Conservation (phyloP, 345 rosid species). For the Microcos paniculata region DNA sequence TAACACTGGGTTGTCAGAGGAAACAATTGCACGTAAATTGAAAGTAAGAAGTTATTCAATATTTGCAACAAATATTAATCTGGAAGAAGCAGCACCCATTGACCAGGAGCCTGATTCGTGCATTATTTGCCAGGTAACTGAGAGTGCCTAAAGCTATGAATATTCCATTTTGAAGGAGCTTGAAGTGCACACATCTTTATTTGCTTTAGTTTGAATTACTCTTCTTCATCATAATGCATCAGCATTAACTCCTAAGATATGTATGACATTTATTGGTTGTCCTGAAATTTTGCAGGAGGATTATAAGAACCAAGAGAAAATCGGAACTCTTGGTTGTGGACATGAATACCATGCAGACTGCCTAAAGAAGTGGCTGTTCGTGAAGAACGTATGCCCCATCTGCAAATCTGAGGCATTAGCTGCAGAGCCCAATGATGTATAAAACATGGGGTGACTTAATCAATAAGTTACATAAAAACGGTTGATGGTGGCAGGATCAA, state of each 20-base stretch:
- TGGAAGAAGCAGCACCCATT: conserved; percentile 53
- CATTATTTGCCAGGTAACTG: conserved; percentile 83
- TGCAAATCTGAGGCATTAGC: conserved; percentile 84
- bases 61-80: conserved; percentile 38
- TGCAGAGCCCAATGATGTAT: conserved; percentile 15
- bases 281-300: conserved; percentile 47
- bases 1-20: conserved; percentile 79
- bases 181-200: neutral
- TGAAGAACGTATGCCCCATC: conserved; percentile 84
- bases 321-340: conserved; percentile 69
- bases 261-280: neutral
- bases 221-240: neutral
- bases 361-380: conserved; percentile 80
- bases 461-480: conserved; percentile 17
- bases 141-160: neutral
- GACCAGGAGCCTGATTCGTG: conserved; percentile 68
- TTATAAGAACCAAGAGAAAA: conserved; percentile 49
- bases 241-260: neutral
- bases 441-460: neutral
- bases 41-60: conserved; percentile 47
- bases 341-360: conserved; percentile 81
- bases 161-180: neutral
- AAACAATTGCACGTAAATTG: conserved; percentile 39
- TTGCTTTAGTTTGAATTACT: neutral
- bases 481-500: conserved; percentile 15